These are phyloP conservation scores for Pseudogymnoascus sp. DNA, from an alignment of 2,329 filamentous ascomycete genomes.

Conservation along the genomic window DNA sequence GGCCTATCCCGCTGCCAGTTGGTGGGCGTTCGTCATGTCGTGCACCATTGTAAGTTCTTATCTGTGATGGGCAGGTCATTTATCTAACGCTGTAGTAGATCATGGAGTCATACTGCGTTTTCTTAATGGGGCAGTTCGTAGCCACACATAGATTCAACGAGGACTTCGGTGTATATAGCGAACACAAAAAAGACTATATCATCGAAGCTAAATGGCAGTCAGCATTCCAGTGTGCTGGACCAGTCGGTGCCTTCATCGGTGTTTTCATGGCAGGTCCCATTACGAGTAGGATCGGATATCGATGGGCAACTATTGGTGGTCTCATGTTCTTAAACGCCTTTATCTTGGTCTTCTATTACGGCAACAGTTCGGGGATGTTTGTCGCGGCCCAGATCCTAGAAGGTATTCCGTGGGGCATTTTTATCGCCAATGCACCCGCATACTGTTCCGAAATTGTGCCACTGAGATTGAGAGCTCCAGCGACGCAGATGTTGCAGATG, in stretches of 20 bases:
- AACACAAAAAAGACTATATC: constrained; percentile 23
- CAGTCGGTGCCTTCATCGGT: constrained; percentile 50
- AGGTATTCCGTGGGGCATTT: constrained; percentile 42
- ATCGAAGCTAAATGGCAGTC: constrained; percentile 51
- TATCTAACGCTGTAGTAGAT: constrained; percentile 11
- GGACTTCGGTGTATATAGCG: constrained; percentile 38
- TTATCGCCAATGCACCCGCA: constrained; percentile 32
- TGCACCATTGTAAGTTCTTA: constrained; percentile 41
- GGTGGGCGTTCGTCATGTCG: constrained; percentile 49
- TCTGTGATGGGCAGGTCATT: constrained; percentile 11
- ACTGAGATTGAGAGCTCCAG: constrained; percentile 47
- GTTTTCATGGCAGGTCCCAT: constrained; percentile 53
- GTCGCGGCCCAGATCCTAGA: constrained; percentile 51
- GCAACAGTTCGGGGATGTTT: constrained; percentile 32
- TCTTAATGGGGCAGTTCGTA: constrained; percentile 53
- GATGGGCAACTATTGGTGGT: constrained; percentile 46
- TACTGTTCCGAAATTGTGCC: constrained; percentile 44
- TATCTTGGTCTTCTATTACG: constrained; percentile 37
- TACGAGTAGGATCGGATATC: constrained; percentile 51
- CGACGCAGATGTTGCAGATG: constrained; percentile 58
- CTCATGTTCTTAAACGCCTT: constrained; percentile 47
- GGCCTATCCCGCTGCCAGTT: constrained; percentile 44
- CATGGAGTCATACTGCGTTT: constrained; percentile 58
- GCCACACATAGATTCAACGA: constrained; percentile 41
- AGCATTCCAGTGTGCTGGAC: constrained; percentile 47